Percentiles rank a stretch among this genome's conserved stretches.
Evolutionary conservation across 2,329 filamentous ascomycete genomes (phyloP).

Genomic region (Ophiocordyceps sinensis): DNA sequence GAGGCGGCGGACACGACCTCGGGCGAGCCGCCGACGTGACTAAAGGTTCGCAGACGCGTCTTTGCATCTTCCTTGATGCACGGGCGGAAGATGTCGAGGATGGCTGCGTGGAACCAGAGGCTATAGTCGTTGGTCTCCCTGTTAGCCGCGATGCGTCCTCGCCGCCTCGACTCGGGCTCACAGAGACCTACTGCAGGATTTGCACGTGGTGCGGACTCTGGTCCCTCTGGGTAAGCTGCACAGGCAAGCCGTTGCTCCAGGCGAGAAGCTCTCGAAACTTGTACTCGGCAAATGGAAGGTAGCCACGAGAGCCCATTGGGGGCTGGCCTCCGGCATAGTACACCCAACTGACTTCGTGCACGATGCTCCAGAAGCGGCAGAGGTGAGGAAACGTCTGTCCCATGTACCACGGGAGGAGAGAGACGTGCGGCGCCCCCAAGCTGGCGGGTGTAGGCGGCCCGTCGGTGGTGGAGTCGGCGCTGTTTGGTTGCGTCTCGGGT

Average conservation of each 20-base stretch:
- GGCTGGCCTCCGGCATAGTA: conserved; percentile 7
- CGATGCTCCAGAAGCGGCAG: conserved; percentile 18
- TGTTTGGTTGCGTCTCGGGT: background rate
- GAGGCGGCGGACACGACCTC: conserved; percentile 15
- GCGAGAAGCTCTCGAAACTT: conserved; percentile 18
- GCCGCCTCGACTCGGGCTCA: background rate
- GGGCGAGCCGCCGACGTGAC: conserved; percentile 8
- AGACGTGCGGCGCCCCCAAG: background rate
- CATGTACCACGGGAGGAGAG: conserved; percentile 4
- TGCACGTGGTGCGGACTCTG: conserved; percentile 14
- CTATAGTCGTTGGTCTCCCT: conserved; percentile 1
- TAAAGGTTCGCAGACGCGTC: conserved; percentile 11
- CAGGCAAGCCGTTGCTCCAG: conserved; percentile 14
- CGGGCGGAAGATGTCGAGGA: conserved; percentile 10
- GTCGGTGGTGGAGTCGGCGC: background rate
- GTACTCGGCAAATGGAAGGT: conserved; percentile 13
- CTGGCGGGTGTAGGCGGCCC: background rate
- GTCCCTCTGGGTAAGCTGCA: conserved; percentile 6
- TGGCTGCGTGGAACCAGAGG: conserved; percentile 9
- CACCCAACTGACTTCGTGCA: conserved; percentile 11
- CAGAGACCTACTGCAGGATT: conserved; percentile 5
- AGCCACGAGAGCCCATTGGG: conserved; percentile 1
- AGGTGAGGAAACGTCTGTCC: conserved; percentile 14
- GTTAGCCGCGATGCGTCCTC: background rate
- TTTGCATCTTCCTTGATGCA: conserved; percentile 5